These are phyloP conservation scores for Gamarada debralockiae DNA, from an alignment of 495 filamentous ascomycete genomes.

Conservation along the genomic window DNA sequence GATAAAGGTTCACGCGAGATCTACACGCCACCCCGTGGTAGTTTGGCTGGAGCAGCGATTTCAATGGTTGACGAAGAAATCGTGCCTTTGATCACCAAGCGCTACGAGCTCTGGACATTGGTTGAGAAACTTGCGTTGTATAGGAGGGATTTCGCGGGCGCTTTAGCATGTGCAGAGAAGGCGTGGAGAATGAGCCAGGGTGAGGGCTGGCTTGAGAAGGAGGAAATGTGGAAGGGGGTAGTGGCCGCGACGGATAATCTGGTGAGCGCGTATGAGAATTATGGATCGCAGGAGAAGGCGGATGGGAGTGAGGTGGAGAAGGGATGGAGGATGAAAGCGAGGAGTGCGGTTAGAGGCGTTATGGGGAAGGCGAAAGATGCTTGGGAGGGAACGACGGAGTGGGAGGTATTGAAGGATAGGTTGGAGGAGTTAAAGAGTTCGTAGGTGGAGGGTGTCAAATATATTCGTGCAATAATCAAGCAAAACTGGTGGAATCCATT, in stretches of 20 bases:
- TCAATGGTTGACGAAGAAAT: conserved; percentile 68
- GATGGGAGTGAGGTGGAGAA: conserved; percentile 49
- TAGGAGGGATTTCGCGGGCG: conserved; percentile 59
- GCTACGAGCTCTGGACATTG: conserved; percentile 70
- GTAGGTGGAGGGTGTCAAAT: background rate
- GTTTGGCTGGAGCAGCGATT: conserved; percentile 52
- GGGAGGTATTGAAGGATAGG: conserved; percentile 56
- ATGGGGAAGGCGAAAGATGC: conserved; percentile 75
- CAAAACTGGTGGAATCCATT: no score
- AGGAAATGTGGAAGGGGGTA: conserved; percentile 52
- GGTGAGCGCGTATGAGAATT: conserved; percentile 62
- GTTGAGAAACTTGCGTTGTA: conserved; percentile 68
- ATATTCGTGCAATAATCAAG: background rate
- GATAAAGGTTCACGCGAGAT: conserved; percentile 33
- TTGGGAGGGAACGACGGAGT: conserved; percentile 77
- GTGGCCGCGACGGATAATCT: conserved; percentile 63
- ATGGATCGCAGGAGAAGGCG: conserved; percentile 47
- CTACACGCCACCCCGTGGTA: conserved; percentile 42
- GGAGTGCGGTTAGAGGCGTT: conserved; percentile 75
- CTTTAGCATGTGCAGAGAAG: conserved; percentile 81
- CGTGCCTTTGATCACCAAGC: conserved; percentile 77
- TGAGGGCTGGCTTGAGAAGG: conserved; percentile 42
- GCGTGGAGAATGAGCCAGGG: conserved; percentile 71
- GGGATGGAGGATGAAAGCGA: conserved; percentile 83
- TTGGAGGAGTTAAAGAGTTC: conserved; percentile 53